Evolutionary conservation across 352 stramenopile species (phyloP).

Genomic region (Pythium dissotocum): DNA sequence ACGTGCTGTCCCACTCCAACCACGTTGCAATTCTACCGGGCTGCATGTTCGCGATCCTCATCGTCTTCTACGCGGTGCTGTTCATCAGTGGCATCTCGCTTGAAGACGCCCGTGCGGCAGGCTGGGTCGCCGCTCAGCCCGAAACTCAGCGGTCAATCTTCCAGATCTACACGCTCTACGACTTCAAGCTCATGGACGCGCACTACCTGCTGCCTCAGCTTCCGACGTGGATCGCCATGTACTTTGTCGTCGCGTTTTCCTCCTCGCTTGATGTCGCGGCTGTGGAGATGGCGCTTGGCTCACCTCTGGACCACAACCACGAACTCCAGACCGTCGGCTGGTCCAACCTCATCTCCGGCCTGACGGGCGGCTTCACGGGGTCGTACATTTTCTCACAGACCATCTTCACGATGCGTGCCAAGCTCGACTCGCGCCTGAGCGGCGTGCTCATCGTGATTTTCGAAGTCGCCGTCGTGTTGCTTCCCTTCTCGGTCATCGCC

Average conservation of each 20-base stretch:
- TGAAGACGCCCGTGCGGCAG: constrained; percentile 87
- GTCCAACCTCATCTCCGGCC: constrained; percentile 95
- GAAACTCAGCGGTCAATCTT: constrained; percentile 54
- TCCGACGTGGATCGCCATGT: constrained; percentile 95
- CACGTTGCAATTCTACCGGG: constrained; percentile 82
- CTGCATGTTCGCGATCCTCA: constrained; percentile 90
- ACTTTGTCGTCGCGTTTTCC: constrained; percentile 98
- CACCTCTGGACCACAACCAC: constrained; percentile 94
- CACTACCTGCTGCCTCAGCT: constrained; percentile 68
- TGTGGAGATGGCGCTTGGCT: constrained; percentile 96
- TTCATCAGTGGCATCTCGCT: constrained; percentile 67
- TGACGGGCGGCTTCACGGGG: constrained; percentile 97
- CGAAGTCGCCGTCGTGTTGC: constrained; percentile 75
- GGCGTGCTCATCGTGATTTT: constrained; percentile 79
- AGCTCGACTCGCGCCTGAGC: constrained; percentile 69
- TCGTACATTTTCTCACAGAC: constrained; percentile 99
- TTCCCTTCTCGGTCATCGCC: constrained; percentile 94
- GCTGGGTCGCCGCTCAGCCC: constrained; percentile 91
- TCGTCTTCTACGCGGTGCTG: constrained; percentile 83
- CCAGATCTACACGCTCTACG: constrained; percentile 83
- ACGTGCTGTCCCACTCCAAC: constrained; percentile 77
- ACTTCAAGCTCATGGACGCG: constrained; percentile 64
- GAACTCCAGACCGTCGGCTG: constrained; percentile 95
- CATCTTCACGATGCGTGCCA: constrained; percentile 84
- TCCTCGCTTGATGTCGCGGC: constrained; percentile 97